Conservation (phyloP, 345 rosid genomes). For the Corchorus capsularis region DNA sequence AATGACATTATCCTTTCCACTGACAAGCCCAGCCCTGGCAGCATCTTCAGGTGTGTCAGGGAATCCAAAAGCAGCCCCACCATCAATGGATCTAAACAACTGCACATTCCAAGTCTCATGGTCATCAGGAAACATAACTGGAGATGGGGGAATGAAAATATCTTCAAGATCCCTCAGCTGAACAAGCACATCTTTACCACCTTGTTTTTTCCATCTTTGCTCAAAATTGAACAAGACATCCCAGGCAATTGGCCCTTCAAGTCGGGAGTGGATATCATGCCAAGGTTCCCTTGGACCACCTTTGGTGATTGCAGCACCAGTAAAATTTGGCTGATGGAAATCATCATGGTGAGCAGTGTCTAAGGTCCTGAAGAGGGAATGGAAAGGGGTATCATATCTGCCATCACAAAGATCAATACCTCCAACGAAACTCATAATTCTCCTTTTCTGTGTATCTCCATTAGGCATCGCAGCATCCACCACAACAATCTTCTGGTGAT, state of each 20-base stretch:
- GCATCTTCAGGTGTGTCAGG: conserved; percentile 98
- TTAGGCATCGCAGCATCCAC: conserved; percentile 82
- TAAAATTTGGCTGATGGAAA: conserved; percentile 95
- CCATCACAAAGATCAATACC: conserved; percentile 99
- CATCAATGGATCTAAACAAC: conserved; percentile 94
- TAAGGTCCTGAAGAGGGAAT: conserved; percentile 91
- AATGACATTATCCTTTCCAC: conserved; percentile 95
- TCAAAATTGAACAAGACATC: conserved; percentile 92
- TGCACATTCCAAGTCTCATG: conserved; percentile 92
- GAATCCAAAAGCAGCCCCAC: conserved; percentile 98
- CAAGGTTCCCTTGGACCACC: conserved; percentile 99
- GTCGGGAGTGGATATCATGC: conserved; percentile 96
- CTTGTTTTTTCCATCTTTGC: conserved; percentile 97
- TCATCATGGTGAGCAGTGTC: conserved; percentile 96
- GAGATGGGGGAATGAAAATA: conserved; percentile 84
- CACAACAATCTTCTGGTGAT: conserved; percentile 97
- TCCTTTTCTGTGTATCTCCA: conserved; percentile 58
- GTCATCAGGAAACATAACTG: conserved; percentile 75
- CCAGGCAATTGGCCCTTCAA: conserved; percentile 99
- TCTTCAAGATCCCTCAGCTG: conserved; percentile 79
- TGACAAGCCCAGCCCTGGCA: conserved; percentile 87
- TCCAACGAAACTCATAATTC: conserved; percentile 93
- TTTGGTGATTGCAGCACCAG: conserved; percentile 76
- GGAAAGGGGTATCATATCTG: conserved; percentile 89
- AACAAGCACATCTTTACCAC: conserved; percentile 79